A percentile compares a stretch with the other conserved stretches of the same genome.
Evolutionary conservation across 108 stramenopile species (phyloP).

Genomic region (Seminavis robusta): DNA sequence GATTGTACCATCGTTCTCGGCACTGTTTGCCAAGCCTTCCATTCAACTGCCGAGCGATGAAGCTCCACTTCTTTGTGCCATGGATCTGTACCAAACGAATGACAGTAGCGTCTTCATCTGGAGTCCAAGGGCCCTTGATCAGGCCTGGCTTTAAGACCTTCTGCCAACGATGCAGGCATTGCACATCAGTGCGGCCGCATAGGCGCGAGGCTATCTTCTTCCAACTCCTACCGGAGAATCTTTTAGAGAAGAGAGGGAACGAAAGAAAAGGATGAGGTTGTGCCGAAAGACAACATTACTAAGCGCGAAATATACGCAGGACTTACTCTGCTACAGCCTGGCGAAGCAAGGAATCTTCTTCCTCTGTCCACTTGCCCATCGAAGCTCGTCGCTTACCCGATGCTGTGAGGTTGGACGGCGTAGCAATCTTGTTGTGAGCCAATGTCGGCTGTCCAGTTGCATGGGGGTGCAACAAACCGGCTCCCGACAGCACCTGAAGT

Average conservation of each 20-base stretch:
- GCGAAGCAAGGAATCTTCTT: slow-evolving; percentile 73
- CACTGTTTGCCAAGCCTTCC: slow-evolving; percentile 98
- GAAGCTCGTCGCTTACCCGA: slow-evolving; percentile 70
- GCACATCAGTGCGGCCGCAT: slow-evolving; percentile 85
- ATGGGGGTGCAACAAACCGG: no score
- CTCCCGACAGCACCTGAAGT: no score
- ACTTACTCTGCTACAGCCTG: slow-evolving; percentile 83
- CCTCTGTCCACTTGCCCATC: slow-evolving; percentile 86
- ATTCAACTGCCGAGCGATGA: slow-evolving; percentile 88
- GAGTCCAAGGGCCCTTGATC: slow-evolving; percentile 97
- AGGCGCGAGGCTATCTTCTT: slow-evolving; percentile 87
- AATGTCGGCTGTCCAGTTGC: no score
- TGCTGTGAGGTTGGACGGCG: background rate
- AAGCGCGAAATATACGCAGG: no score
- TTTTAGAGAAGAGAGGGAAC: no score
- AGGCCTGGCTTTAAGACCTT: slow-evolving; percentile 97
- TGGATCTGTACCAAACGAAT: slow-evolving; percentile 65
- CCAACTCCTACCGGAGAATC: slow-evolving; percentile 93
- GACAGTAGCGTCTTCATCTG: slow-evolving; percentile 89
- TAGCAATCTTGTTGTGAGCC: background rate
- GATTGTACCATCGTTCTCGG: slow-evolving; percentile 99
- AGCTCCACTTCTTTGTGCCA: slow-evolving; percentile 89
- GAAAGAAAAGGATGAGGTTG: no score
- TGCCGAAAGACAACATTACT: no score
- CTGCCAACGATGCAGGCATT: slow-evolving; percentile 99